These are phyloP conservation scores for Mallotus nudiflorus DNA, from an alignment of 345 rosid genomes.

Conservation along the genomic window DNA sequence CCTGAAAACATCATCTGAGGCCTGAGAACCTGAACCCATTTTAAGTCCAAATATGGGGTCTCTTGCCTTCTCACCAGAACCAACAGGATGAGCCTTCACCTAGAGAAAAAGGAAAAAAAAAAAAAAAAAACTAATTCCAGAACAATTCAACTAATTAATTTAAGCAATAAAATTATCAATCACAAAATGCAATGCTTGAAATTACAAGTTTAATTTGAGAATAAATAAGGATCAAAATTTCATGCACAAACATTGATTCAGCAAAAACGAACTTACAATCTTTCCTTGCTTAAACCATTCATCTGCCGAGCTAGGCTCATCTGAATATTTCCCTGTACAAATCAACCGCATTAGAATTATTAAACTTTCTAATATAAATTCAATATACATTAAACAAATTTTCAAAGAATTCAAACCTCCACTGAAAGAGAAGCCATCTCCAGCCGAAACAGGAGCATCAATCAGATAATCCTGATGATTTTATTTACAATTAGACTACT, in stretches of 20 bases:
- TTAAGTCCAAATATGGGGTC: conserved; percentile 87
- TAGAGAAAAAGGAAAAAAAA: conserved; percentile 11
- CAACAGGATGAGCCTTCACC: conserved; percentile 85
- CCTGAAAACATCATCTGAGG: conserved; percentile 77
- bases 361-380: not conserved
- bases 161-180: too few species aligned
- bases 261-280: conserved; percentile 49
- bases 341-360: not conserved
- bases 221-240: not conserved
- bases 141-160: too few species aligned
- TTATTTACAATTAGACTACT: too few species aligned
- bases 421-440: conserved; percentile 93
- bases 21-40: conserved; percentile 82
- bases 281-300: conserved; percentile 90
- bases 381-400: not conserved
- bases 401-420: conserved; percentile 59
- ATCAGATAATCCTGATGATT: conserved; percentile 75
- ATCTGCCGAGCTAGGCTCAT: conserved; percentile 73
- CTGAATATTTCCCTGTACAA: conserved; percentile 75
- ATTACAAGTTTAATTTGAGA: too few species aligned
- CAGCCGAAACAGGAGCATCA: conserved; percentile 82
- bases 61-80: conserved; percentile 73
- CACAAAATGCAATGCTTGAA: too few species aligned
- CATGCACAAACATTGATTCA: not conserved
- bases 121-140: not conserved